These are phyloP conservation scores for Ceratorhiza oryzae-sativae DNA, from an alignment of 1,284 basidiomycete species.

Conservation along the genomic window DNA sequence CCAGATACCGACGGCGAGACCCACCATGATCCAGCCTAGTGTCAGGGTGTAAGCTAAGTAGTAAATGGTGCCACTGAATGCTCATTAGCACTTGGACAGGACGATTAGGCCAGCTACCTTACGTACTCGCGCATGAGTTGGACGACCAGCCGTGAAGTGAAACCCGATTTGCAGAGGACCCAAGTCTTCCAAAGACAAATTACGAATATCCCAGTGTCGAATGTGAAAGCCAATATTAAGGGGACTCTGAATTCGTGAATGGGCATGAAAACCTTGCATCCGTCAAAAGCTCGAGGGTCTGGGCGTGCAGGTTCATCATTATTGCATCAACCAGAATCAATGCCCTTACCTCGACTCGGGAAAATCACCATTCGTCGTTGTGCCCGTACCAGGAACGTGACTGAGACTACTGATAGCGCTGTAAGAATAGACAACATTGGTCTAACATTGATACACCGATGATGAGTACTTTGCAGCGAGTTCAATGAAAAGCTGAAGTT, in stretches of 20 bases:
- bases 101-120: not conserved
- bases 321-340: not conserved
- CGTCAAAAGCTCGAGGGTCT: not conserved
- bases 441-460: not conserved
- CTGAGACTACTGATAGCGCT: not conserved
- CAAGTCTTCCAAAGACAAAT: not conserved
- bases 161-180: not conserved
- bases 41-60: not conserved
- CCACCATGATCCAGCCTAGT: not conserved
- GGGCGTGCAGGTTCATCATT: not conserved
- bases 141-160: not conserved
- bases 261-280: not conserved
- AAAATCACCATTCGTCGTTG: not conserved
- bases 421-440: not conserved
- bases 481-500: not conserved
- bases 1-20: not conserved
- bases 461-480: not conserved
- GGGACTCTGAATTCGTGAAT: not conserved
- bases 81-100: not conserved
- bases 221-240: not conserved
- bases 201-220: not conserved
- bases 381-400: not conserved
- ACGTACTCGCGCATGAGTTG: not conserved
- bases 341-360: not conserved
- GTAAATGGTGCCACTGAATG: not conserved